These are phyloP conservation scores for Phaeosphaeriaceae sp. DNA, from an alignment of 2,329 filamentous ascomycete species.

Conservation along the genomic window DNA sequence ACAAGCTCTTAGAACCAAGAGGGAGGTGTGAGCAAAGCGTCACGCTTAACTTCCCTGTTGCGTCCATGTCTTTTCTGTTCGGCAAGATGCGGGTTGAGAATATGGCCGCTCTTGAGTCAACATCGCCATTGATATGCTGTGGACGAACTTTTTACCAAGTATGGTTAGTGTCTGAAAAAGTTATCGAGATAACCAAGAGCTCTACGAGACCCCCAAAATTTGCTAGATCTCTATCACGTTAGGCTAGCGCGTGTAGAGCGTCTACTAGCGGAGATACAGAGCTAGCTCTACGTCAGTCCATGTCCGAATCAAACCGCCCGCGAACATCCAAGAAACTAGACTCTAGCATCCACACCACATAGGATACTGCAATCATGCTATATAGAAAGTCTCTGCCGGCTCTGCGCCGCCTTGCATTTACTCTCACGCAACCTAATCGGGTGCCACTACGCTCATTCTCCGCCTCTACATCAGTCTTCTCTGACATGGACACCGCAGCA, in stretches of 20 bases:
- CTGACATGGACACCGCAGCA: slow-evolving; percentile 28
- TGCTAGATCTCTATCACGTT: not conserved
- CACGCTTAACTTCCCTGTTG: too few species aligned
- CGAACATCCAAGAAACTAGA: not conserved
- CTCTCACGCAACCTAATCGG: slow-evolving; percentile 11
- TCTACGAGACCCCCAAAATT: not conserved
- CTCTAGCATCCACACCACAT: not conserved
- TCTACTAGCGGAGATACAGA: not conserved
- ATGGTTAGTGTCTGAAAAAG: not conserved
- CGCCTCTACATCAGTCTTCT: slow-evolving; percentile 16
- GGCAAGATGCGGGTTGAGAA: not conserved
- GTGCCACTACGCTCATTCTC: slow-evolving; percentile 23
- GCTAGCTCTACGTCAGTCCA: not conserved
- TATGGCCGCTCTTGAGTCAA: not conserved
- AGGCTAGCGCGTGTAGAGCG: not conserved
- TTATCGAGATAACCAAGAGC: not conserved
- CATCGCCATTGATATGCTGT: not conserved
- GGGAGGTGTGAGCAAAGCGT: too few species aligned
- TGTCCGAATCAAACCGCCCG: not conserved
- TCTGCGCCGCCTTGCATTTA: slow-evolving; percentile 20
- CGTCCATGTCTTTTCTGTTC: not conserved
- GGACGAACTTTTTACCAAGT: not conserved
- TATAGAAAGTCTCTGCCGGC: slow-evolving; percentile 14
- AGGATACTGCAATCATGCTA: slow-evolving; percentile 15
- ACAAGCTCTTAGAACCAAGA: too few species aligned